Evolutionary conservation across 192 early-diverging fungal genomes (phyloP).

Genomic region (Coemansia asiatica): DNA sequence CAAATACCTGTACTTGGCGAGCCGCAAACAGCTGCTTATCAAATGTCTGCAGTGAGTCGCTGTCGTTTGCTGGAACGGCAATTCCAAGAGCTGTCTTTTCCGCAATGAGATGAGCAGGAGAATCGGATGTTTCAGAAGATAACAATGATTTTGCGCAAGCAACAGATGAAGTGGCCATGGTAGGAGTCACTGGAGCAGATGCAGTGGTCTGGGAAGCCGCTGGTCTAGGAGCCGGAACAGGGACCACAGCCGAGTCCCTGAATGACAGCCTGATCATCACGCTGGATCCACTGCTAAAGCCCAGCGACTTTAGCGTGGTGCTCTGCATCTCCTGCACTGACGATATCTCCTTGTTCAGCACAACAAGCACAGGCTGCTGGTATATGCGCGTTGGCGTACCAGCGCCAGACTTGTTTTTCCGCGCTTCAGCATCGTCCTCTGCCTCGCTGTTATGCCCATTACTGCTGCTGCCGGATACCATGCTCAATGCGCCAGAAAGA

Average conservation of each 20-base stretch:
- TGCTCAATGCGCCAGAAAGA: neutral
- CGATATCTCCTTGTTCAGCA: constrained; percentile 57
- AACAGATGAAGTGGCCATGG: neutral
- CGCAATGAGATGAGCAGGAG: neutral
- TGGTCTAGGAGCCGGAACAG: neutral
- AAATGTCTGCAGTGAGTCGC: neutral
- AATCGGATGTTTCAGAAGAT: neutral
- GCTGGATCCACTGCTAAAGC: constrained; percentile 64
- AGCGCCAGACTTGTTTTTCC: neutral
- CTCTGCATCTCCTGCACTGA: constrained; percentile 60
- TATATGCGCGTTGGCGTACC: constrained; percentile 1
- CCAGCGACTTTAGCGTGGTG: constrained; percentile 69
- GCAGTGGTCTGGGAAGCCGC: neutral
- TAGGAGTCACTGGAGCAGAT: neutral
- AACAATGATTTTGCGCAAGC: too few species aligned
- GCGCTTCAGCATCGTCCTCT: too few species aligned
- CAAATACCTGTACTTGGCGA: constrained; percentile 54
- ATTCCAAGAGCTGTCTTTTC: neutral
- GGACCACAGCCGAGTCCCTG: constrained; percentile 47
- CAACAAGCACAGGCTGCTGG: constrained; percentile 34
- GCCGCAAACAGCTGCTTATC: neutral
- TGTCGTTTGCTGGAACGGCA: neutral
- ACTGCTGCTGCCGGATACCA: neutral
- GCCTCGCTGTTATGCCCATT: constrained; percentile 7
- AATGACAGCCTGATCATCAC: constrained; percentile 71